Percentiles rank a stretch among this genome's conserved stretches.
These are phyloP conservation scores for Fusarium kyushuense DNA, from an alignment of 2,329 filamentous ascomycete species.

Conservation along the genomic window DNA sequence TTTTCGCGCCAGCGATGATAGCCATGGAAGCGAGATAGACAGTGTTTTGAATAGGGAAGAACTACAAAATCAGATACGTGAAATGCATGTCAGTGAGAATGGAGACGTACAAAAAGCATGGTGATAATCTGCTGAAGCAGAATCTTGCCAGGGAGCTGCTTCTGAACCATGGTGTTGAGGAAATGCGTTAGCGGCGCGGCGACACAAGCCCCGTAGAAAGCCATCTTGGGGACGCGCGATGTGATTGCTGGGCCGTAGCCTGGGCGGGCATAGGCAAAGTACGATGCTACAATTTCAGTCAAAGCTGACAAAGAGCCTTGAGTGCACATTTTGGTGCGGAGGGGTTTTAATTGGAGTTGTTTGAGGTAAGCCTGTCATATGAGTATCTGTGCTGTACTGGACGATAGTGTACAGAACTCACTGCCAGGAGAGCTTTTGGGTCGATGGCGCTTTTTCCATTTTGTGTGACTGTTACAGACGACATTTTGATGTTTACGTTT, in stretches of 20 bases:
- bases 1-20: constrained; percentile 24
- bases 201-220: constrained; percentile 25
- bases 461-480: neutral
- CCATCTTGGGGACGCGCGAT: constrained; percentile 28
- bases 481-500: neutral
- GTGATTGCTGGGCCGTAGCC: constrained; percentile 24
- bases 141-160: neutral
- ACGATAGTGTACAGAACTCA: neutral
- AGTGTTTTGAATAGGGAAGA: constrained; percentile 28
- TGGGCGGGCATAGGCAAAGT: constrained; percentile 18
- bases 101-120: constrained; percentile 8
- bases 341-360: constrained; percentile 23
- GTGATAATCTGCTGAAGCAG: constrained; percentile 12
- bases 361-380: constrained; percentile 18
- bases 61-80: neutral
- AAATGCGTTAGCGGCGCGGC: constrained; percentile 26
- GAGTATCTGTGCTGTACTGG: neutral
- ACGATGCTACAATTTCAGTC: constrained; percentile 21
- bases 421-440: constrained; percentile 12
- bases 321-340: constrained; percentile 25
- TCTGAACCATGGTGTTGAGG: constrained; percentile 13
- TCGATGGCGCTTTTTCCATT: constrained; percentile 7
- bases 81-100: rapidly evolving
- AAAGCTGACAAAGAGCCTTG: constrained; percentile 17
- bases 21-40: constrained; percentile 30